phyloP scores from a whole-genome alignment of 768 basidiomycete species.

The Artomyces pyxidatus region DNA sequence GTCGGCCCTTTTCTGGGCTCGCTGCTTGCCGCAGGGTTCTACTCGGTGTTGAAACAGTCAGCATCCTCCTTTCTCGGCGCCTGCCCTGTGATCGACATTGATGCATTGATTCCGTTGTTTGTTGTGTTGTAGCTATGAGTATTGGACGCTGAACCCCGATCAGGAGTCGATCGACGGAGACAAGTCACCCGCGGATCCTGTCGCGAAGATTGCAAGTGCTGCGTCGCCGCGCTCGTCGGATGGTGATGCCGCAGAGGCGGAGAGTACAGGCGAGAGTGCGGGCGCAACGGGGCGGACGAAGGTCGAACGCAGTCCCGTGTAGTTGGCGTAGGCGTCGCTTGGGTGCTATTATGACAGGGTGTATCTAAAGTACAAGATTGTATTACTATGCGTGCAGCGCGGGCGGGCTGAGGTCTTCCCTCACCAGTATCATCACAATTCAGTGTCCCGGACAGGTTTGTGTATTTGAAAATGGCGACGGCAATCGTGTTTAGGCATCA shows the following conservation, averaged over 20 bases:
- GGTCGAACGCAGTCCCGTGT: too few relatives aligned
- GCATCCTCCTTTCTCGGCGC: slow-evolving; percentile 14
- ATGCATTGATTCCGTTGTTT: not conserved
- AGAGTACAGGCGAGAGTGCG: not conserved
- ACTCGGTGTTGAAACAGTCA: slow-evolving; percentile 46
- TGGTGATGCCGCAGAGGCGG: not conserved
- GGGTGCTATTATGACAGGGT: too few relatives aligned
- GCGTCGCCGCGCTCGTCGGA: not conserved
- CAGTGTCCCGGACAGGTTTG: too few relatives aligned
- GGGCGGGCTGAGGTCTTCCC: too few relatives aligned
- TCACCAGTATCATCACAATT: too few relatives aligned
- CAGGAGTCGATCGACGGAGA: slow-evolving; percentile 35
- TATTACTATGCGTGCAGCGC: too few relatives aligned
- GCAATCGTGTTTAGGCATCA: too few relatives aligned
- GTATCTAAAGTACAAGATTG: too few relatives aligned
- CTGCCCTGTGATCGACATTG: too few relatives aligned
- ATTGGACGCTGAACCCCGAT: slow-evolving; percentile 46
- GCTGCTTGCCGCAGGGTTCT: slow-evolving; percentile 50
- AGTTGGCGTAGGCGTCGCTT: too few relatives aligned
- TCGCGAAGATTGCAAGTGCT: not conserved
- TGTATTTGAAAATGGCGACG: too few relatives aligned
- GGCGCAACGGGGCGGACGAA: not conserved
- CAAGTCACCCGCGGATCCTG: slow-evolving; percentile 35
- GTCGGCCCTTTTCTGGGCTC: slow-evolving; percentile 63
- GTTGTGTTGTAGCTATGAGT: slow-evolving; percentile 30